These are phyloP conservation scores for Boletus hoseneyae DNA, from an alignment of 1,284 basidiomycete genomes.

Conservation along the genomic window DNA sequence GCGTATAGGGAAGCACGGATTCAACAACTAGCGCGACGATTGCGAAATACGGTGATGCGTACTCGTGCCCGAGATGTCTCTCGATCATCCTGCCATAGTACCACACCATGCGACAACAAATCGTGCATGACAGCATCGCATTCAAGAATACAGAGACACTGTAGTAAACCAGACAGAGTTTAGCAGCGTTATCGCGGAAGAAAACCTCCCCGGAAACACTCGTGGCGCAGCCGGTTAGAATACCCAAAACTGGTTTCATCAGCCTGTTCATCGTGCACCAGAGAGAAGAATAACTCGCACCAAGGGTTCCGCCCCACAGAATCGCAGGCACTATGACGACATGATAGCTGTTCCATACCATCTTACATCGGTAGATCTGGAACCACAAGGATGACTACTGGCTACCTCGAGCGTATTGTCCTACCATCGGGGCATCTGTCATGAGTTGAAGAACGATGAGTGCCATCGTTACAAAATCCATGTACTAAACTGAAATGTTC, in stretches of 20 bases:
- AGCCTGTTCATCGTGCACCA: not conserved
- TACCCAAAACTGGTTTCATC: constrained; percentile 19
- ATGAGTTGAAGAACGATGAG: constrained; percentile 22
- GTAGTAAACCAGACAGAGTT: constrained; percentile 26
- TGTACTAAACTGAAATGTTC: constrained; percentile 23
- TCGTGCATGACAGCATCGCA: constrained; percentile 19
- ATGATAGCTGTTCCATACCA: constrained; percentile 17
- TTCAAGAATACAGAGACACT: constrained; percentile 22
- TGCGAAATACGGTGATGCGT: constrained; percentile 21
- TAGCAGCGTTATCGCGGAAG: constrained; percentile 15
- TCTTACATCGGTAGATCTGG: constrained; percentile 25
- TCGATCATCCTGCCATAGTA: constrained; percentile 16
- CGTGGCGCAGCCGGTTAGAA: constrained; percentile 14
- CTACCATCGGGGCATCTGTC: constrained; percentile 29
- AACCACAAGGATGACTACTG: too few relatives aligned
- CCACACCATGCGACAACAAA: constrained; percentile 24
- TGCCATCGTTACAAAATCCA: constrained; percentile 21
- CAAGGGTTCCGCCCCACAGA: constrained; percentile 26
- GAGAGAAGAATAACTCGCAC: constrained; percentile 12
- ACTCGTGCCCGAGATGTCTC: constrained; percentile 20
- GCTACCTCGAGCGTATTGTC: not conserved
- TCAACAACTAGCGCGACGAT: constrained; percentile 23
- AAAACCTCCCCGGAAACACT: constrained; percentile 22
- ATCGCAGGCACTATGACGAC: constrained; percentile 19
- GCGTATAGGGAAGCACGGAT: constrained; percentile 29